These are phyloP conservation scores for Adansonia madagascariensis DNA, from an alignment of 441 rosid species.

Conservation along the genomic window DNA sequence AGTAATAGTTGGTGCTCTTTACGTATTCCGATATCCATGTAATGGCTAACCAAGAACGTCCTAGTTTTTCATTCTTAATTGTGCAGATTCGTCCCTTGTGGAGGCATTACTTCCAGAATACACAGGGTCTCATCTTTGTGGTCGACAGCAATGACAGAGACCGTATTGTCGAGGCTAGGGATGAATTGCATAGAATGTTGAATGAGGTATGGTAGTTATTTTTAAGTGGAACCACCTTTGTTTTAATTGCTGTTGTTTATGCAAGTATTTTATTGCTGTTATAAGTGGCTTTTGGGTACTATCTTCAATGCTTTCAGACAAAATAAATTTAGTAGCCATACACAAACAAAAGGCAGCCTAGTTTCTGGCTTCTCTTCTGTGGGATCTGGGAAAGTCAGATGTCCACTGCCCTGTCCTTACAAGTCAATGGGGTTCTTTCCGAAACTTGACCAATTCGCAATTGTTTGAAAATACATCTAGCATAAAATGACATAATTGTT, in stretches of 20 bases:
- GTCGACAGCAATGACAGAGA: slow-evolving; percentile 90
- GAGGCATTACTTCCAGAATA: slow-evolving; percentile 86
- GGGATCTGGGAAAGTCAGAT: not conserved
- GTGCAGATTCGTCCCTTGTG: slow-evolving; percentile 81
- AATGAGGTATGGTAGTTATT: slow-evolving; percentile 57
- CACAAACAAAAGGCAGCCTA: not conserved
- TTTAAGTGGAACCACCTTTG: slow-evolving; percentile 1
- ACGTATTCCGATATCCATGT: not conserved
- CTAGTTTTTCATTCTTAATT: not conserved
- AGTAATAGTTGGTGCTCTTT: not conserved
- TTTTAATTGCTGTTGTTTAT: slow-evolving; percentile 12
- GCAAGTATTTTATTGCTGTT: not conserved
- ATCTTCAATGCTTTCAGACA: not conserved
- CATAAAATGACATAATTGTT: not conserved
- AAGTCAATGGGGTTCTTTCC: not conserved
- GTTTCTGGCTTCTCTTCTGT: not conserved
- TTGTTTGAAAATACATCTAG: not conserved
- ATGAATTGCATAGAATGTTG: slow-evolving; percentile 84
- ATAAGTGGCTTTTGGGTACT: slow-evolving; percentile 10
- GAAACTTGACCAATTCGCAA: not conserved
- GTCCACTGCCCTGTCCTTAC: not conserved
- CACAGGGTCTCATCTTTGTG: slow-evolving; percentile 83
- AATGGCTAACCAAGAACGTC: slow-evolving; percentile 5
- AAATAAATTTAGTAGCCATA: not conserved
- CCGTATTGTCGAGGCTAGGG: slow-evolving; percentile 84